Conservation (phyloP, 2,329 filamentous ascomycete genomes). For the Blastomyces gilchristii region DNA sequence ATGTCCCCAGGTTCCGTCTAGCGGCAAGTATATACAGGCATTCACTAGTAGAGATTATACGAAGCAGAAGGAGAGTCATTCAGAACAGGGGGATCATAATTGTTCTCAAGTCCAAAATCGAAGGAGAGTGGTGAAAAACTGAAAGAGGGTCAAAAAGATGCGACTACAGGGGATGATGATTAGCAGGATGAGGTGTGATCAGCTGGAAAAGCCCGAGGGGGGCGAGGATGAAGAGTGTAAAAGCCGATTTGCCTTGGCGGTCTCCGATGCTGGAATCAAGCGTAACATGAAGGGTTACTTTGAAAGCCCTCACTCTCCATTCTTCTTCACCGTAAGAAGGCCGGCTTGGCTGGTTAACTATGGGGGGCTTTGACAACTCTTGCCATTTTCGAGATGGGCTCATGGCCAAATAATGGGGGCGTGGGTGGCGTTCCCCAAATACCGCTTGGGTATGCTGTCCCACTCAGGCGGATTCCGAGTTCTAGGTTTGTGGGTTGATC, state of each 20-base stretch:
- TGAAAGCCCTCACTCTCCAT: neutral
- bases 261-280: neutral
- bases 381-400: neutral
- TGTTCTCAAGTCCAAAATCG: neutral
- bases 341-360: neutral
- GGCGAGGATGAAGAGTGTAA: neutral
- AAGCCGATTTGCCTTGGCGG: neutral
- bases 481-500: constrained; percentile 6
- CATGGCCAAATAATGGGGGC: constrained; percentile 4
- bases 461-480: constrained; percentile 6
- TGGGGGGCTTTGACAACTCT: neutral
- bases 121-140: neutral
- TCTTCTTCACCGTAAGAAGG: constrained; percentile 2
- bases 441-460: constrained; percentile 3
- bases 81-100: neutral
- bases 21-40: neutral
- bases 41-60: neutral
- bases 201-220: neutral
- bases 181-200: neutral
- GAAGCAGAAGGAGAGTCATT: neutral
- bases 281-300: too few species aligned
- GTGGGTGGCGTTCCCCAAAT: constrained; percentile 6
- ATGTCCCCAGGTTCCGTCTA: neutral
- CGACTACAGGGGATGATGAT: neutral
- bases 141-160: neutral